Percentiles rank a stretch among this genome's conserved stretches.
phyloP scores from a whole-genome alignment of 805 yeast species.

The Barnettozyma populi region DNA sequence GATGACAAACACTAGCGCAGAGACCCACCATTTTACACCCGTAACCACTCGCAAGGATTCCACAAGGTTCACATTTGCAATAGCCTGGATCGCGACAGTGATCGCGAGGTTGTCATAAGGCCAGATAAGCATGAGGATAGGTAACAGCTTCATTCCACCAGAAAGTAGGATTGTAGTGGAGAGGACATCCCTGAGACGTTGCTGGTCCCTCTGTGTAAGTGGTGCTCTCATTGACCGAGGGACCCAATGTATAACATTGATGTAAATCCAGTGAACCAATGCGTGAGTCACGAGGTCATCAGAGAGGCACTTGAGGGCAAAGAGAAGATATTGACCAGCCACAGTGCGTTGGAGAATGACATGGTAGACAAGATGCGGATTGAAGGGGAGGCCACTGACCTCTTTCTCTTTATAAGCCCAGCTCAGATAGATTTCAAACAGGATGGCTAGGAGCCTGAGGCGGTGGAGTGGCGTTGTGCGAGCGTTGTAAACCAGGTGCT shows the following conservation, averaged over 20 bases:
- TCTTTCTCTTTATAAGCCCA: slow-evolving; percentile 89
- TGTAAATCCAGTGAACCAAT: slow-evolving; percentile 29
- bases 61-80: slow-evolving; percentile 55
- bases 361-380: slow-evolving; percentile 26
- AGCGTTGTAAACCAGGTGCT: slow-evolving; percentile 71
- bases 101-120: slow-evolving; percentile 82
- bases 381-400: slow-evolving; percentile 17
- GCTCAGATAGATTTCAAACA: slow-evolving; percentile 83
- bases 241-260: slow-evolving; percentile 26
- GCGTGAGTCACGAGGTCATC: slow-evolving; percentile 39
- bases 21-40: slow-evolving; percentile 16
- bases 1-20: slow-evolving; percentile 9
- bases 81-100: slow-evolving; percentile 50
- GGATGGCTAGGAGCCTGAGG: slow-evolving; percentile 53
- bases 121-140: slow-evolving; percentile 94
- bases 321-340: slow-evolving; percentile 49
- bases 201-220: slow-evolving; percentile 2
- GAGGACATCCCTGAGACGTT: slow-evolving; percentile 36
- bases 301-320: slow-evolving; percentile 45
- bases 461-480: slow-evolving; percentile 30
- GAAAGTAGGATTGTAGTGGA: slow-evolving; percentile 70
- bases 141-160: slow-evolving; percentile 75
- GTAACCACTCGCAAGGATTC: slow-evolving; percentile 55
- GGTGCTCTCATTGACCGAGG: slow-evolving; percentile 16
- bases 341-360: slow-evolving; percentile 31